Conservation (phyloP, 108 stramenopile genomes). For the Epithemia pelagica region DNA sequence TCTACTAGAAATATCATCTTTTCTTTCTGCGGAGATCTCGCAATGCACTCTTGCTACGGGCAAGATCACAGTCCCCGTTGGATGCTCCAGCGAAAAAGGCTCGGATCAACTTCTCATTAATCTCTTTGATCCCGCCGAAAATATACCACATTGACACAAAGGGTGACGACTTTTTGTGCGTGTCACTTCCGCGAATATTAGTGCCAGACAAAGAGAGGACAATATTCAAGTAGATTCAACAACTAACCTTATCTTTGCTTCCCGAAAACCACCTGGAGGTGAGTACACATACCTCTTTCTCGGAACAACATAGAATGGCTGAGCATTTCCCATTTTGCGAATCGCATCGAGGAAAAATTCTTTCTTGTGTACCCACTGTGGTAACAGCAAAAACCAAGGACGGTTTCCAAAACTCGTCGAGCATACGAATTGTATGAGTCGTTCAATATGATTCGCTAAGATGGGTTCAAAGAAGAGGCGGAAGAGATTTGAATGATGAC, state of each 20-base stretch:
- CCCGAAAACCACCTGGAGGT: constrained; percentile 77
- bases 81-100: constrained; percentile 17
- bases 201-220: too few species aligned
- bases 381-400: constrained; percentile 75
- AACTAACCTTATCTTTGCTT: constrained; percentile 35
- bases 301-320: constrained; percentile 80
- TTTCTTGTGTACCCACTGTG: constrained; percentile 80
- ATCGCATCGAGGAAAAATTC: constrained; percentile 43
- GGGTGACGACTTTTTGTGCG: constrained; percentile 84
- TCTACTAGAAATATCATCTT: too few species aligned
- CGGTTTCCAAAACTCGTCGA: constrained; percentile 28
- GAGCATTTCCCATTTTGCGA: constrained; percentile 13
- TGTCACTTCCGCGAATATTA: too few species aligned
- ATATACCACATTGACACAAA: constrained; percentile 88
- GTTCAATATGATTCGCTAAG: constrained; percentile 88
- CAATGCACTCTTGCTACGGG: constrained; percentile 72
- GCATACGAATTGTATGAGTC: constrained; percentile 60
- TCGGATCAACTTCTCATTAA: constrained; percentile 47
- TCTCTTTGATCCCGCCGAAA: constrained; percentile 60
- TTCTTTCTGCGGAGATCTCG: constrained; percentile 77
- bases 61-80: constrained; percentile 38
- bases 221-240: too few species aligned
- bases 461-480: too few species aligned
- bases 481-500: too few species aligned
- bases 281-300: constrained; percentile 82